Evolutionary conservation across 2,329 filamentous ascomycete genomes (phyloP), one percentile per base, ranked within the genome.

Genomic region (Ophiocordyceps robertsii): DNA sequence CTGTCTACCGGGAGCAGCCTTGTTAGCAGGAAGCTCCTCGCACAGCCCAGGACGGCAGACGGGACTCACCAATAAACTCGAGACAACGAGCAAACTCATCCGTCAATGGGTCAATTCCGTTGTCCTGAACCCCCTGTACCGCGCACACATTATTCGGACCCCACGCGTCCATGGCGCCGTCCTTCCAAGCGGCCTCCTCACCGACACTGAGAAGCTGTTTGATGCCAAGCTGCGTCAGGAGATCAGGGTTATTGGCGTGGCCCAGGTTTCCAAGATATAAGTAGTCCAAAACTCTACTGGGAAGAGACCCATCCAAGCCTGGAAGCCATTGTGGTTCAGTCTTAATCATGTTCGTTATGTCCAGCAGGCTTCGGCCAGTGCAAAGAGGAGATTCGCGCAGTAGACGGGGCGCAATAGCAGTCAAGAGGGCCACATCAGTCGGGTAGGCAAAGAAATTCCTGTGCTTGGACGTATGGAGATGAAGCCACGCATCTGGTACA

Each of bases 391-490:
- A 88, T 45, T 82, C 79, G 38, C 72, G 70, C 19, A 95, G 68
- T 13, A 96, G 69, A 13, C 84, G 80, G 17, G 79, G 75, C 45
- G 90, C 80, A 32, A 95, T 82, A 5, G 77, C 75, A 1, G 74
- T 80, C n/a, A 96, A 65, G 11, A 95, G 71, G 4, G 82, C 76
- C 16, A 95, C 88, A 56, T 98, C 92, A 0, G 85, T 86, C 1
- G 85, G 83, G 52, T 96, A 96, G 0, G 92, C 88, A 57, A 98
- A 98, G 66, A 96, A 95, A 57, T 98, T 96, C 46, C 92, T 83
- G 43, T 77, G 72, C 59, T 84, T 86, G 12, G 78, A 72, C 11
- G 80, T 80, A 58, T 98, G 92, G 39, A 98, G 68, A 45, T 78
- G 73, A 10, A 96, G 69, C 89, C 89, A 96, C 9, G 92, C 89